Evolutionary conservation across 139 green algal species (phyloP).

Genomic region (Micromonas pusilla): DNA sequence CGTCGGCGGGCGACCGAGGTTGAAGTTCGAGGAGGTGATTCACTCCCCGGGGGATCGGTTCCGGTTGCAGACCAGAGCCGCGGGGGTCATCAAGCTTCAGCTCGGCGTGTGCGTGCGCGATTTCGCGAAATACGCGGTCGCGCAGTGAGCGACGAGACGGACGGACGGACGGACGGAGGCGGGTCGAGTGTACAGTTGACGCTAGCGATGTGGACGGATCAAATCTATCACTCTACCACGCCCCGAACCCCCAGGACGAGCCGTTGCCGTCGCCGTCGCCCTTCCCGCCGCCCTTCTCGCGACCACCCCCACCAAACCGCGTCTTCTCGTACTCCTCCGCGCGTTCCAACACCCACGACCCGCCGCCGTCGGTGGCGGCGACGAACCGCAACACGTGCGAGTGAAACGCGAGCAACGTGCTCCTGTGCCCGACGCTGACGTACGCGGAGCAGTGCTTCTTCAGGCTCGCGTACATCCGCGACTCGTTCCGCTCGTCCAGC

Average conservation of each 20-base stretch:
- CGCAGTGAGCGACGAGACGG: neutral
- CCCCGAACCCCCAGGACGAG: too few relatives aligned
- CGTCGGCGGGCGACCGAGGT: slow-evolving; percentile 52
- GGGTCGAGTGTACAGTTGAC: too few relatives aligned
- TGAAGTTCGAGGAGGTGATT: slow-evolving; percentile 61
- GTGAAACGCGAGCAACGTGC: slow-evolving; percentile 24
- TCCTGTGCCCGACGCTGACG: slow-evolving; percentile 35
- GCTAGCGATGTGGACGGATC: too few relatives aligned
- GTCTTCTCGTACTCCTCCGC: neutral
- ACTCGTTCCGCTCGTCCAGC: slow-evolving; percentile 37
- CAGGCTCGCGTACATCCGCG: slow-evolving; percentile 30
- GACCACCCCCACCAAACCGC: too few relatives aligned
- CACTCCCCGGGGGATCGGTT: slow-evolving; percentile 62
- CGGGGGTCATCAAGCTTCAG: slow-evolving; percentile 1
- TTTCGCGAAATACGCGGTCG: neutral
- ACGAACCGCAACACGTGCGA: neutral
- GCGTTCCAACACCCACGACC: neutral
- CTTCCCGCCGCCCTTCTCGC: too few relatives aligned
- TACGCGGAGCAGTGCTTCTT: neutral
- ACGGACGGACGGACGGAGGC: neutral
- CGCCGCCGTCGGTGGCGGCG: neutral
- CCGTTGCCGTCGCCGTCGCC: too few relatives aligned
- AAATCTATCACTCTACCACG: too few relatives aligned
- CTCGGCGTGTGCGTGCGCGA: neutral
- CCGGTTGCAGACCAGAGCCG: slow-evolving; percentile 38